A percentile compares a stretch with the other conserved stretches of the same genome.
These are phyloP conservation scores for Xylaria polymorpha DNA, from an alignment of 2,329 filamentous ascomycete species.

Conservation along the genomic window DNA sequence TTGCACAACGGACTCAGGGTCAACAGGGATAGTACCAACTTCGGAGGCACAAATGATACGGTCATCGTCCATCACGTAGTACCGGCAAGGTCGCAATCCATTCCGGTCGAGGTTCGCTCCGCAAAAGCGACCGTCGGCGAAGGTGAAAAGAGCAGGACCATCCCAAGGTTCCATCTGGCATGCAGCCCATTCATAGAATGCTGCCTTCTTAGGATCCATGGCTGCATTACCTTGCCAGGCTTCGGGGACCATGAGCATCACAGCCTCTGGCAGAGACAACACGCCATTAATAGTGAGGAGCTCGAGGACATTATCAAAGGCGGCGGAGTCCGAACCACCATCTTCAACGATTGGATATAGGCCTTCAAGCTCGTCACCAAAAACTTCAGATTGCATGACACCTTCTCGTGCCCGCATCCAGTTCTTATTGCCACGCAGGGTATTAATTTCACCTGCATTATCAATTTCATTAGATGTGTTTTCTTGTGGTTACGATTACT, in stretches of 20 bases:
- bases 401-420: conserved; percentile 99
- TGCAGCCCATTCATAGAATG: conserved; percentile 98
- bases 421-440: conserved; percentile 96
- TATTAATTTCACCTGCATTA: conserved; percentile 85
- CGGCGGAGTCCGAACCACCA: conserved; percentile 94
- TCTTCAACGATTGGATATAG: conserved; percentile 97
- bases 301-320: conserved; percentile 97
- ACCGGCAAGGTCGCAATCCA: conserved; percentile 92
- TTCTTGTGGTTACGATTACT: conserved; percentile 17
- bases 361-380: conserved; percentile 89
- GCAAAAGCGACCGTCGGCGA: conserved; percentile 95
- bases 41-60: conserved; percentile 97
- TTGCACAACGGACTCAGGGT: conserved; percentile 88
- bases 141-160: conserved; percentile 94
- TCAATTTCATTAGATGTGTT: conserved; percentile 33
- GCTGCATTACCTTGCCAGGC: conserved; percentile 94
- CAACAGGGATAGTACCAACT: conserved; percentile 91
- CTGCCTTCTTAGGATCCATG: conserved; percentile 95
- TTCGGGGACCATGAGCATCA: conserved; percentile 99
- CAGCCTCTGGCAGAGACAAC: conserved; percentile 91
- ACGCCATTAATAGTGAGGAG: conserved; percentile 95
- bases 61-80: conserved; percentile 96
- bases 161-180: conserved; percentile 99
- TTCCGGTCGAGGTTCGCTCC: conserved; percentile 97
- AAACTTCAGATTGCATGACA: conserved; percentile 91